Percentiles rank a stretch among this genome's conserved stretches.
Conservation (phyloP, 352 stramenopile species). For the Pythium pyrilobum region DNA sequence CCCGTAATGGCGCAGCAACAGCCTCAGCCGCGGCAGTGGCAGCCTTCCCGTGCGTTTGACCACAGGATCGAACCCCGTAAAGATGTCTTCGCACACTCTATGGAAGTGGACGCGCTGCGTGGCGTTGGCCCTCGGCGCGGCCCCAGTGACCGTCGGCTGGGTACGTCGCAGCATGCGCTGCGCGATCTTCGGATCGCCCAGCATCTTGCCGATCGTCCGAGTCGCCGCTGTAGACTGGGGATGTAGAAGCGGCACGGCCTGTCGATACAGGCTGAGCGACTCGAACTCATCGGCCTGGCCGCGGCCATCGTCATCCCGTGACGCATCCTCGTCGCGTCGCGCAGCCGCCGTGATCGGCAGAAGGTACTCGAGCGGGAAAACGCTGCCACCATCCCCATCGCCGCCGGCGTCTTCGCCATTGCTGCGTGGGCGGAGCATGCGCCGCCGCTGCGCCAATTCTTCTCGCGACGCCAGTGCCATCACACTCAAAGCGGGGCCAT, state of each 20-base stretch:
- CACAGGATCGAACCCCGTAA: conserved; percentile 38
- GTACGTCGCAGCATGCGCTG: conserved; percentile 52
- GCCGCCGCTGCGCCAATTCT: too few relatives aligned
- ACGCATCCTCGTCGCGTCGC: not conserved
- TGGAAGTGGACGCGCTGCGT: conserved; percentile 30
- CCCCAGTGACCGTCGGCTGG: conserved; percentile 1
- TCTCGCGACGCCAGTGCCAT: too few relatives aligned
- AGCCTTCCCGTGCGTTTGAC: conserved; percentile 27
- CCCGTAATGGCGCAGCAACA: conserved; percentile 34
- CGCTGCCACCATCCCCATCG: not conserved
- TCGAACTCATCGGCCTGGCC: conserved; percentile 4
- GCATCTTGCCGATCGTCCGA: conserved; percentile 52
- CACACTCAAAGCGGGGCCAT: too few relatives aligned
- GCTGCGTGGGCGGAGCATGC: too few relatives aligned
- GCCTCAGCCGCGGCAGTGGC: conserved; percentile 27
- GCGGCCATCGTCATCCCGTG: not conserved
- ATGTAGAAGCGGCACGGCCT: conserved; percentile 52
- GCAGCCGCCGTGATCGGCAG: not conserved
- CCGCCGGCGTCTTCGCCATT: not conserved
- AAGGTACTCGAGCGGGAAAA: conserved; percentile 12
- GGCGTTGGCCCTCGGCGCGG: not conserved
- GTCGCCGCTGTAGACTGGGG: conserved; percentile 49
- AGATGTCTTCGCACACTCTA: conserved; percentile 40
- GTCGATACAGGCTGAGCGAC: conserved; percentile 37
- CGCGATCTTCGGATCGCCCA: conserved; percentile 34